phyloP scores from a whole-genome alignment of 2,329 filamentous ascomycete genomes.

The Cercospora sp. region DNA sequence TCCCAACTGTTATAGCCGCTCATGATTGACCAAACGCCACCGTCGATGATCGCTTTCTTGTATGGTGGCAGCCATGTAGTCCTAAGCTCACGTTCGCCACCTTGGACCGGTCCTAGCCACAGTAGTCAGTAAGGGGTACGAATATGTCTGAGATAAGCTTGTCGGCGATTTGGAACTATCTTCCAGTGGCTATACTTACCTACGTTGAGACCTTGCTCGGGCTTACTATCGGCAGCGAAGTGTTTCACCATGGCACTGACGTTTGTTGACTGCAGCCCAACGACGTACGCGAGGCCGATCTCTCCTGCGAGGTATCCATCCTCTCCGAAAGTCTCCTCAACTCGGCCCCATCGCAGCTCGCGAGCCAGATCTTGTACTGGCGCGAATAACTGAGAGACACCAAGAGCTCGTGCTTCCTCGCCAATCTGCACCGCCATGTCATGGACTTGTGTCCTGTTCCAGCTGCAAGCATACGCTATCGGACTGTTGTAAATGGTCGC shows the following conservation, averaged over 20 bases:
- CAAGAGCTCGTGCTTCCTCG: slow-evolving; percentile 64
- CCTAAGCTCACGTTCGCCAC: slow-evolving; percentile 56
- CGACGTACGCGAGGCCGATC: slow-evolving; percentile 61
- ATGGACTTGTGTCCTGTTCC: slow-evolving; percentile 63
- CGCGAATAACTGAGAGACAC: slow-evolving; percentile 72
- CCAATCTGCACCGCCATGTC: slow-evolving; percentile 68
- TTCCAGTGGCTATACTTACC: neutral
- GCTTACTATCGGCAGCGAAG: slow-evolving; percentile 67
- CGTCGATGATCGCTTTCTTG: slow-evolving; percentile 70
- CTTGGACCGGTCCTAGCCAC: slow-evolving; percentile 53
- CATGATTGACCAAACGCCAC: slow-evolving; percentile 68
- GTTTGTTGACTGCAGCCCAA: slow-evolving; percentile 62
- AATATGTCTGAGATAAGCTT: neutral
- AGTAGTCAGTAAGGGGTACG: neutral
- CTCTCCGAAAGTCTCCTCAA: slow-evolving; percentile 73
- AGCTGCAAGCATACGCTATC: slow-evolving; percentile 70
- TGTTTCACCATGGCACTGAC: slow-evolving; percentile 75
- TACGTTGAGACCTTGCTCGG: slow-evolving; percentile 72
- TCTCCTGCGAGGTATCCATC: slow-evolving; percentile 69
- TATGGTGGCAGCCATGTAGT: slow-evolving; percentile 60
- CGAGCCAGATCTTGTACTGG: slow-evolving; percentile 70
- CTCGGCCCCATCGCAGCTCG: slow-evolving; percentile 69
- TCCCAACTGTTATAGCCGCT: slow-evolving; percentile 72
- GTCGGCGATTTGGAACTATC: neutral
- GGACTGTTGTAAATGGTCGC: slow-evolving; percentile 79